Percentiles rank a stretch among this genome's conserved stretches.
These are phyloP conservation scores for Fusarium tuaranense DNA, from an alignment of 2,329 filamentous ascomycete species.

Conservation along the genomic window DNA sequence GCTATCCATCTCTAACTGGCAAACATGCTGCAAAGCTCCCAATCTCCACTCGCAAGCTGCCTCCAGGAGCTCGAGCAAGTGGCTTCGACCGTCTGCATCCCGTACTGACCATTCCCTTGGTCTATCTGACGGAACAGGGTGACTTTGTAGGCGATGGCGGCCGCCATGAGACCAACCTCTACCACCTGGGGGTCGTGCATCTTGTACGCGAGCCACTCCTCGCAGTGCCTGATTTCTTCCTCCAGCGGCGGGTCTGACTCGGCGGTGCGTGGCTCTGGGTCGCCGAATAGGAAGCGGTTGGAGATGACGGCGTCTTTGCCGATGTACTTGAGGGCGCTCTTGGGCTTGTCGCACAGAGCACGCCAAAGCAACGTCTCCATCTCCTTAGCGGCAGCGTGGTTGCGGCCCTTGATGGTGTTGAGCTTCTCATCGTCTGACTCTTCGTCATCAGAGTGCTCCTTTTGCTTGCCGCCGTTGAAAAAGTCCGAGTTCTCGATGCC, in stretches of 20 bases:
- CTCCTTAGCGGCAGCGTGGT: conserved; percentile 42
- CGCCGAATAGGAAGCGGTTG: conserved; percentile 45
- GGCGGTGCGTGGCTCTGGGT: conserved; percentile 35
- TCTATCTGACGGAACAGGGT: conserved; percentile 43
- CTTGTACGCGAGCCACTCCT: conserved; percentile 46
- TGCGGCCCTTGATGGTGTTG: conserved; percentile 45
- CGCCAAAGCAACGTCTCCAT: conserved; percentile 47
- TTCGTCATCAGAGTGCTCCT: conserved; percentile 37
- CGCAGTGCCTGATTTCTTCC: conserved; percentile 43
- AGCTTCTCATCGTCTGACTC: conserved; percentile 43
- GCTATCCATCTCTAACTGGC: conserved; percentile 29
- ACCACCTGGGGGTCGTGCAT: conserved; percentile 45
- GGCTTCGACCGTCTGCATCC: conserved; percentile 40
- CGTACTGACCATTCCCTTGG: conserved; percentile 34
- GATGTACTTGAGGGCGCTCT: conserved; percentile 43
- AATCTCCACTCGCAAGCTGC: conserved; percentile 44
- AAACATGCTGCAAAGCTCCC: conserved; percentile 46
- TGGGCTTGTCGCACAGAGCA: conserved; percentile 46
- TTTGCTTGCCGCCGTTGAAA: conserved; percentile 40
- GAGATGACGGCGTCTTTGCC: conserved; percentile 45
- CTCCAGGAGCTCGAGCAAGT: conserved; percentile 46
- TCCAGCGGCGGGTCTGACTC: conserved; percentile 45
- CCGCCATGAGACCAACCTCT: conserved; percentile 45
- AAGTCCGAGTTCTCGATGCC: conserved; percentile 41
- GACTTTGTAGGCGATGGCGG: conserved; percentile 41